Conservation (phyloP, 495 filamentous ascomycete genomes). For the Daldinia grandis region DNA sequence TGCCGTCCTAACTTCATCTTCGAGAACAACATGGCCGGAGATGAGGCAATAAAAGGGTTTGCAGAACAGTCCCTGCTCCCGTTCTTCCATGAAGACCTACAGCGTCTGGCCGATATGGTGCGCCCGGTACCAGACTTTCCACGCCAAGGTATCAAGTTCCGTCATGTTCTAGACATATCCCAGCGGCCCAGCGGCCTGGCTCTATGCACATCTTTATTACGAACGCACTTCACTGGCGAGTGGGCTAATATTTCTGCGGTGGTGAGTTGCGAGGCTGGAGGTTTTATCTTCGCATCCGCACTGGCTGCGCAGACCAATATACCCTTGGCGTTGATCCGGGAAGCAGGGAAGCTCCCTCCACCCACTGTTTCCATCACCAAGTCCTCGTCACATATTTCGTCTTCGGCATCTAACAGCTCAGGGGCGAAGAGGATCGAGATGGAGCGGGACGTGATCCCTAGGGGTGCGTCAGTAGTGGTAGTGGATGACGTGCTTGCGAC, state of each 20-base stretch:
- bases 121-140: conserved; percentile 61
- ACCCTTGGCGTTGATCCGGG: conserved; percentile 64
- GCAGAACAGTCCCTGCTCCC: conserved; percentile 58
- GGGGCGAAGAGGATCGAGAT: conserved; percentile 62
- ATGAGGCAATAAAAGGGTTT: conserved; percentile 53
- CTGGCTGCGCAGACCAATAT: conserved; percentile 57
- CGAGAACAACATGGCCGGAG: conserved; percentile 57
- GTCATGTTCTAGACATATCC: conserved; percentile 66
- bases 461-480: conserved; percentile 61
- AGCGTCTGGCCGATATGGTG: conserved; percentile 63
- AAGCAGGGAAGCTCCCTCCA: conserved; percentile 67
- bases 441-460: conserved; percentile 54
- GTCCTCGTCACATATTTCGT: conserved; percentile 65
- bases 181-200: conserved; percentile 62
- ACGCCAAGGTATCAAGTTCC: conserved; percentile 61
- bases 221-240: conserved; percentile 57
- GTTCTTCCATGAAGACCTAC: conserved; percentile 59
- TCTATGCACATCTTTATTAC: conserved; percentile 64
- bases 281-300: conserved; percentile 65
- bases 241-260: conserved; percentile 60
- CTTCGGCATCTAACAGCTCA: conserved; percentile 46
- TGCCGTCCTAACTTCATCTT: conserved; percentile 61
- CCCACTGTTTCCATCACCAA: conserved; percentile 63
- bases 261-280: conserved; percentile 65
- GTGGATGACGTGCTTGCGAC: conserved; percentile 72